These are phyloP conservation scores for Fusarium sacchari DNA, from an alignment of 2,329 filamentous ascomycete genomes.

Conservation along the genomic window DNA sequence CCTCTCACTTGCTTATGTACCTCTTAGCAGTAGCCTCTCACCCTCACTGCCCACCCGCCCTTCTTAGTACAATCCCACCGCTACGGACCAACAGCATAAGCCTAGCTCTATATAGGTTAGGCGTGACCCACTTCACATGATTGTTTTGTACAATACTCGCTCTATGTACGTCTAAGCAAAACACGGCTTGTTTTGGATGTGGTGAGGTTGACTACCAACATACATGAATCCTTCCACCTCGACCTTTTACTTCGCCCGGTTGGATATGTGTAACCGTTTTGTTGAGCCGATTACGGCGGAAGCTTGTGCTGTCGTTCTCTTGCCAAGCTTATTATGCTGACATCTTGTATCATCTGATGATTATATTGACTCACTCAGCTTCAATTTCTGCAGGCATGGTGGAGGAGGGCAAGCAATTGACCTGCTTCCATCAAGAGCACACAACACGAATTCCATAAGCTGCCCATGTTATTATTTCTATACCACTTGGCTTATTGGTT, in stretches of 20 bases:
- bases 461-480: conserved; percentile 10
- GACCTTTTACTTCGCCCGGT: conserved; percentile 10
- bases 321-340: neutral
- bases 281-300: neutral
- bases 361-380: neutral
- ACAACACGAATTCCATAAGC: conserved; percentile 4
- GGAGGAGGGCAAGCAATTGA: neutral
- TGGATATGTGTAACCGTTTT: neutral
- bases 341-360: neutral
- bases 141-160: conserved; percentile 4
- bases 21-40: neutral
- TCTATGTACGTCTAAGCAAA: conserved; percentile 31
- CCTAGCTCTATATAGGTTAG: conserved; percentile 19
- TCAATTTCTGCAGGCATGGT: neutral
- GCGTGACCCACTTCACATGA: conserved; percentile 14
- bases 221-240: conserved; percentile 22
- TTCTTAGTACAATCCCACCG: conserved; percentile 24
- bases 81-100: conserved; percentile 38
- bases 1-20: neutral
- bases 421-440: neutral
- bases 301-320: neutral
- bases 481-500: conserved; percentile 23
- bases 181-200: conserved; percentile 25
- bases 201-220: conserved; percentile 18
- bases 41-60: neutral